Conservation (phyloP, 1,139 yeast genomes). For the Meyerozyma elateridarum region DNA sequence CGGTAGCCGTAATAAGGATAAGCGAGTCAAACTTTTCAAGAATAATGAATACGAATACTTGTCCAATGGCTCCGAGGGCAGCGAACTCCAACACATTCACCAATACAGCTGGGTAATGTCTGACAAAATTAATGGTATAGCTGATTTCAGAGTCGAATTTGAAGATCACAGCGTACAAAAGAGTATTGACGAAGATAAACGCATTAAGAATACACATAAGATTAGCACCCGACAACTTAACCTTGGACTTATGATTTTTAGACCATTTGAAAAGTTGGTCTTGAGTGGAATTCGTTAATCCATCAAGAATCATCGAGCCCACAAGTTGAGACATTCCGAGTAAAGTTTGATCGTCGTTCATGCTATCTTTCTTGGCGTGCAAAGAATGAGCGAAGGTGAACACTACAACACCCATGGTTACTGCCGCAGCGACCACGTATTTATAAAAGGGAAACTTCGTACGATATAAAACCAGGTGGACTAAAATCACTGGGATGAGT, state of each 20-base stretch:
- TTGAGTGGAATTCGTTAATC: slow-evolving; percentile 89
- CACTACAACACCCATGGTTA: slow-evolving; percentile 75
- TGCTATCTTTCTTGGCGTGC: slow-evolving; percentile 15
- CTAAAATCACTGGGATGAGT: slow-evolving; percentile 84
- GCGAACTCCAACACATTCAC: slow-evolving; percentile 65
- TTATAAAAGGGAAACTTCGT: slow-evolving; percentile 72
- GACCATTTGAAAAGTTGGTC: slow-evolving; percentile 64
- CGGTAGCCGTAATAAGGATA: slow-evolving; percentile 85
- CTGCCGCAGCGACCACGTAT: slow-evolving; percentile 67
- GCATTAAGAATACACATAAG: slow-evolving; percentile 80
- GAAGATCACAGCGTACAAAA: slow-evolving; percentile 37
- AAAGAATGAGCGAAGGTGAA: slow-evolving; percentile 54
- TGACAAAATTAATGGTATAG: slow-evolving; percentile 46
- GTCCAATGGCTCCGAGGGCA: slow-evolving; percentile 85
- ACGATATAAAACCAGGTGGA: slow-evolving; percentile 70
- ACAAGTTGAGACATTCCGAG: slow-evolving; percentile 60
- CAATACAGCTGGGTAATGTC: slow-evolving; percentile 38
- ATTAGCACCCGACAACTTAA: slow-evolving; percentile 63
- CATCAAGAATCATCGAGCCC: slow-evolving; percentile 74
- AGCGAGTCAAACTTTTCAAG: slow-evolving; percentile 81
- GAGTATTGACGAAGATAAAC: slow-evolving; percentile 42
- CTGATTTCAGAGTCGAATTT: slow-evolving; percentile 42
- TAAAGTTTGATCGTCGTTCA: slow-evolving; percentile 38
- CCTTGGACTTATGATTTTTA: slow-evolving; percentile 5
- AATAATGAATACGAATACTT: slow-evolving; percentile 82